phyloP scores from a whole-genome alignment of 2,329 filamentous ascomycete genomes.

The Calonectria pseudoturangicola region DNA sequence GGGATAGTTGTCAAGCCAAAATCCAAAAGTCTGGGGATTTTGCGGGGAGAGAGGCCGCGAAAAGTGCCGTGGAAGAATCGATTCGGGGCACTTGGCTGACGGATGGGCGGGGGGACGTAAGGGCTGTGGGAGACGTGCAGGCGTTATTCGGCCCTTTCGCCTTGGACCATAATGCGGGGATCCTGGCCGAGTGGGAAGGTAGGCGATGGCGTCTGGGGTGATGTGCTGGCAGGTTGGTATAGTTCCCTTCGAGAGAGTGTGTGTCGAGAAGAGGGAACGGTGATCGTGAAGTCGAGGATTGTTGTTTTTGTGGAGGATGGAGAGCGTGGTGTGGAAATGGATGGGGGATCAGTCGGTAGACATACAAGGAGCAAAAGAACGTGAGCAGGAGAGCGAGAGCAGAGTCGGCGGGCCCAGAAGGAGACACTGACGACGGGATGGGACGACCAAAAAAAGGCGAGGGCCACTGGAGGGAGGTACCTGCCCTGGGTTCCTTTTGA shows the following conservation, averaged over 20 bases:
- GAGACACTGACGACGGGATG: constrained; percentile 44
- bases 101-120: constrained; percentile 49
- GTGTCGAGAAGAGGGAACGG: constrained; percentile 4
- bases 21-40: constrained; percentile 55
- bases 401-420: constrained; percentile 40
- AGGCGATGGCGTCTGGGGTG: constrained; percentile 35
- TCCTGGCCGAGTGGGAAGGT: constrained; percentile 42
- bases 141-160: constrained; percentile 62
- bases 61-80: constrained; percentile 49
- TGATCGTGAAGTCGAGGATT: constrained; percentile 31
- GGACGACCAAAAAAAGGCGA: constrained; percentile 40
- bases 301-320: constrained; percentile 34
- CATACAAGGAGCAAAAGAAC: constrained; percentile 29
- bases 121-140: constrained; percentile 55
- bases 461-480: constrained; percentile 34
- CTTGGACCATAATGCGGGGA: constrained; percentile 59
- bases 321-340: constrained; percentile 22
- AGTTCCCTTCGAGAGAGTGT: constrained; percentile 8
- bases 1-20: constrained; percentile 42
- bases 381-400: constrained; percentile 30
- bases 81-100: constrained; percentile 49
- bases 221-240: constrained; percentile 25
- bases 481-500: constrained; percentile 23
- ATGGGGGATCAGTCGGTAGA: constrained; percentile 35
- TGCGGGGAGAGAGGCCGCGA: constrained; percentile 54